Evolutionary conservation across 768 basidiomycete species (phyloP).

Genomic region (Lyophyllum atratum): DNA sequence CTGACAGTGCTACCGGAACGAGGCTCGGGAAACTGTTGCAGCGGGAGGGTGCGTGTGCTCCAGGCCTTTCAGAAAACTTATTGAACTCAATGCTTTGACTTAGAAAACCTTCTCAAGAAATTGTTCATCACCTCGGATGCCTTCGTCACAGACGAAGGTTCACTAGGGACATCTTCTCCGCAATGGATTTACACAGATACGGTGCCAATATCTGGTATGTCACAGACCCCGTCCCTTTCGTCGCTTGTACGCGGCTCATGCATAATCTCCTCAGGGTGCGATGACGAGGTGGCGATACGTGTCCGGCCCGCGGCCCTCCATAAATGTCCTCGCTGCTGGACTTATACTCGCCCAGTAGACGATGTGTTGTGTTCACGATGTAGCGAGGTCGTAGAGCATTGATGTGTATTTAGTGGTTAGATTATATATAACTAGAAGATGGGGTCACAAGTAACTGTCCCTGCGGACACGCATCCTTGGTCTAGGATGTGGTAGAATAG

Average conservation of each 20-base stretch:
- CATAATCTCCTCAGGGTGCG: constrained; percentile 19
- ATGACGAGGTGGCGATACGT: constrained; percentile 45
- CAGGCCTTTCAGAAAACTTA: background rate
- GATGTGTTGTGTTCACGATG: constrained; percentile 73
- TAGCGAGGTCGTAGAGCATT: constrained; percentile 22
- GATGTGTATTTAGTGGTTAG: background rate
- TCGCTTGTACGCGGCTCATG: constrained; percentile 12
- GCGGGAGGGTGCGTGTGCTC: constrained; percentile 43
- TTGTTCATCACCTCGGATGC: constrained; percentile 84
- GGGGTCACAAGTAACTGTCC: no score
- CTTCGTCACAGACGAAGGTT: constrained; percentile 47
- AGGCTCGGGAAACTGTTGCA: constrained; percentile 34
- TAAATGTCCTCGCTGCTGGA: constrained; percentile 96
- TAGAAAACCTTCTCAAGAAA: constrained; percentile 66
- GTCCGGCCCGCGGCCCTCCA: constrained; percentile 58
- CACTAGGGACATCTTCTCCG: constrained; percentile 37
- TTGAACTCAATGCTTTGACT: background rate
- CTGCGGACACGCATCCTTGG: no score
- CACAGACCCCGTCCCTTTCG: background rate
- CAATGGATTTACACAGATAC: constrained; percentile 53
- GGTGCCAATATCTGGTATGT: constrained; percentile 47
- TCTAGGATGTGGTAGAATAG: no score
- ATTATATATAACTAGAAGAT: no score
- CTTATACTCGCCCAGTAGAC: constrained; percentile 53
- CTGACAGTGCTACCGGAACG: constrained; percentile 30